Percentiles rank a stretch among this genome's conserved stretches.
phyloP scores from a whole-genome alignment of 73 alveolate species.

The Diophrys sp. region DNA sequence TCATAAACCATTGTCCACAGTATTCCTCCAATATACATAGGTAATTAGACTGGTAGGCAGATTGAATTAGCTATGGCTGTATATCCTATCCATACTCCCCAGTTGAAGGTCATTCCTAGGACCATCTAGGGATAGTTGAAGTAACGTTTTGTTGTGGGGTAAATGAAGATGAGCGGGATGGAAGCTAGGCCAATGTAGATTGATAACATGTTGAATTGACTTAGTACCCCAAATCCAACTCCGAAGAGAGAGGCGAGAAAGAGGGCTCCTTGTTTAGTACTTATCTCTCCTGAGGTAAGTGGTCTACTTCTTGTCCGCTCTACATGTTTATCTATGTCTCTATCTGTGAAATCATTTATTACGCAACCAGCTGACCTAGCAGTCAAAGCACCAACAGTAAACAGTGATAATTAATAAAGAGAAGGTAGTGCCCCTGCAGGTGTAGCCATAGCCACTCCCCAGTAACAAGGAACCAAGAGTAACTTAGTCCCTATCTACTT shows the following conservation, averaged over 20 bases:
- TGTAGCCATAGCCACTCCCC: slow-evolving; percentile 77
- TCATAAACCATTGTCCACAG: slow-evolving; percentile 82
- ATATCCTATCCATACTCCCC: slow-evolving; percentile 80
- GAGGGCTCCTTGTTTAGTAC: slow-evolving; percentile 41
- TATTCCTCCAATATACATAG: slow-evolving; percentile 68
- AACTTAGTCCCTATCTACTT: slow-evolving; percentile 79
- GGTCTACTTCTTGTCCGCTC: slow-evolving; percentile 84
- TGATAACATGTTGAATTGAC: slow-evolving; percentile 26
- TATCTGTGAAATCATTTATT: slow-evolving; percentile 71
- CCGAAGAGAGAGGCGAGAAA: slow-evolving; percentile 50
- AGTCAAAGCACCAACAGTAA: slow-evolving; percentile 76
- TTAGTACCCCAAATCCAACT: slow-evolving; percentile 34
- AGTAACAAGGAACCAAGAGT: slow-evolving; percentile 70
- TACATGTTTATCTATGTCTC: slow-evolving; percentile 78
- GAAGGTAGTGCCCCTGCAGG: slow-evolving; percentile 49
- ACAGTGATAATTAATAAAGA: slow-evolving; percentile 29
- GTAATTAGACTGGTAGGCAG: slow-evolving; percentile 47
- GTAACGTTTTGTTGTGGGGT: slow-evolving; percentile 82
- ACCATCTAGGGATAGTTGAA: slow-evolving; percentile 72
- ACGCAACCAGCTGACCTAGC: slow-evolving; percentile 73
- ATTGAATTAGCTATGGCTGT: slow-evolving; percentile 65
- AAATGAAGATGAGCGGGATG: slow-evolving; percentile 74
- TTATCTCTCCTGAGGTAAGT: slow-evolving; percentile 81
- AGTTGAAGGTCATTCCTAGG: slow-evolving; percentile 77
- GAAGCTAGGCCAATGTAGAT: slow-evolving; percentile 35